A percentile compares a stretch with the other conserved stretches of the same genome.
Evolutionary conservation across 208 protist genomes (phyloP).

Genomic region (Leishmania guyanensis): DNA sequence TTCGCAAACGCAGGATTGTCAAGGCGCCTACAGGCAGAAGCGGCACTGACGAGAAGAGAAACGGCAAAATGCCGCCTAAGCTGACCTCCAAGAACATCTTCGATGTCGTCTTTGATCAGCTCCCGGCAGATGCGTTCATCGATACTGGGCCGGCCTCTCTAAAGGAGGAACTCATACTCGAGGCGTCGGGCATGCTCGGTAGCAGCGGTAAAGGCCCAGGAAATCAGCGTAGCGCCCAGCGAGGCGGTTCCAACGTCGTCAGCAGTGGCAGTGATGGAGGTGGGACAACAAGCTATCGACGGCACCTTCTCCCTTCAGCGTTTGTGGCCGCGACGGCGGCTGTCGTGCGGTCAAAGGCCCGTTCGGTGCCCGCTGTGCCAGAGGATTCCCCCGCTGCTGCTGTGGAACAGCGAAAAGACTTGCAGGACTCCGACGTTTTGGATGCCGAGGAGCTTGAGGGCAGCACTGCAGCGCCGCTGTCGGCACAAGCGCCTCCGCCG

Average conservation of each 20-base stretch:
- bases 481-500: constrained; percentile 3
- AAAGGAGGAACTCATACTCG: constrained; percentile 54
- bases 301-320: constrained; percentile 17
- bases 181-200: constrained; percentile 20
- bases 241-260: neutral
- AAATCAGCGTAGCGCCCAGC: neutral
- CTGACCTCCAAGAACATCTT: constrained; percentile 71
- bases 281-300: constrained; percentile 11
- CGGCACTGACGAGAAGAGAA: neutral
- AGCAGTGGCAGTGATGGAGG: constrained; percentile 1
- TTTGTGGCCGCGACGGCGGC: neutral
- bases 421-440: constrained; percentile 9
- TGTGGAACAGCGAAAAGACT: neutral
- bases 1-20: no score
- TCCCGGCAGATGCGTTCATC: constrained; percentile 62
- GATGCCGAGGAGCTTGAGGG: constrained; percentile 21
- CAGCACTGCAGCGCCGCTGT: neutral
- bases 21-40: neutral
- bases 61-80: constrained; percentile 36
- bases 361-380: neutral
- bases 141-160: constrained; percentile 57
- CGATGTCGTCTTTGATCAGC: constrained; percentile 67
- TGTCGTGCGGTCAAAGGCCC: neutral
- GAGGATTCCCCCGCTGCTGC: neutral
- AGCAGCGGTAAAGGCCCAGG: neutral